Base-by-base conservation (phyloP, 192 early-diverging fungal genomes). In the Allomyces arbusculus region DNA sequence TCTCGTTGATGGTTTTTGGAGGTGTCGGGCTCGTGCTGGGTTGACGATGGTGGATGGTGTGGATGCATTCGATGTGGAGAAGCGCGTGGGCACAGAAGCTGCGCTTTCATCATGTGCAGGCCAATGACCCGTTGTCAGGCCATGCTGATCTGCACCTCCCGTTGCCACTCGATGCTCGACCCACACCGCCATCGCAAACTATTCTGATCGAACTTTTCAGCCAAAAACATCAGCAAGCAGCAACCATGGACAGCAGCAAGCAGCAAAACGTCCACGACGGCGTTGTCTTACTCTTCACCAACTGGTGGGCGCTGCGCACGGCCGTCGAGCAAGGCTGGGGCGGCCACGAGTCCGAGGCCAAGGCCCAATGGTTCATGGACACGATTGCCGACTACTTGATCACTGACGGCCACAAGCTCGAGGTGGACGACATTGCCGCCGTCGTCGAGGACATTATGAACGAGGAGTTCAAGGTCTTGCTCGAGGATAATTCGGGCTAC, bases 291-390 rank as follows among this genome's bases (percentile, higher is more conserved):
- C 62, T 67, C 6, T 61, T 67, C 22, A 62, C 25, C 14, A 25
- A 33, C 66, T 67, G 66, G 66, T 62, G 40, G 24, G 62, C 62
- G 12, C 62, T 67, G 24, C 44, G 50, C 11, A 61, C 61, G 12
- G 66, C 66, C 28, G 66, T 67, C n/a, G 66, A 67, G 22, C 23
- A 63, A 25, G 66, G 50, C 10, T 67, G 66, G 66, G 66, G 66
- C 24, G 66, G 66, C 23, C 61, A 24, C 12, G 66, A 67, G 24
- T 67, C 66, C n/a, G 20, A 24, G 20, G 66, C 25, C 8, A 67
- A 67, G 28, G 26, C 33, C 24, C 19, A 62, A 4, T 67, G 66
- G 66, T 24, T 67, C 14, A 63, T 67, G 16, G 66, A 67, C 24
- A 67, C 66, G 5, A 61, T 67, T 50, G 66, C 62, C 20, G 40